Conservation (phyloP, 768 basidiomycete genomes). For the Filobasidium floriforme region DNA sequence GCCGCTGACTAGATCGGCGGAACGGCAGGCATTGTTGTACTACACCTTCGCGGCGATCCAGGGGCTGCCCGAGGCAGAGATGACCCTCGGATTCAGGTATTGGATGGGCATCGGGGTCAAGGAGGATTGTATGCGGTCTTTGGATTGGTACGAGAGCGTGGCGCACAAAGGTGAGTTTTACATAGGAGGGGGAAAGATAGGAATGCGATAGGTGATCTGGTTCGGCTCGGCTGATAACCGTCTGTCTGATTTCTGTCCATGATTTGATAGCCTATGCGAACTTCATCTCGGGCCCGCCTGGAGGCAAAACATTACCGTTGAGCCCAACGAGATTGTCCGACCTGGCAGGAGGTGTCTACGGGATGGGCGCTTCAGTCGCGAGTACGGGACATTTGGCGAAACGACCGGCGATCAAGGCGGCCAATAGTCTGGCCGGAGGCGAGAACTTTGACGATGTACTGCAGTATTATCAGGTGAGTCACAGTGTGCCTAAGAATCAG, state of each 20-base stretch:
- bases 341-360: conserved; percentile 84
- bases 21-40: conserved; percentile 62
- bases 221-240: not conserved
- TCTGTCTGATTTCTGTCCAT: not conserved
- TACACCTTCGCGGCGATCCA: conserved; percentile 90
- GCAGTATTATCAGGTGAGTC: conserved; percentile 72
- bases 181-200: not conserved
- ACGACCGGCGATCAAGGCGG: conserved; percentile 74
- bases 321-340: conserved; percentile 78
- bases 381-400: conserved; percentile 70
- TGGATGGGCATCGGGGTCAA: conserved; percentile 91
- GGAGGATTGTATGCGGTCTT: conserved; percentile 74
- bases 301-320: conserved; percentile 75
- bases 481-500: not conserved
- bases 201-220: too few species aligned
- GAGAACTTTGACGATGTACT: conserved; percentile 91
- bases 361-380: conserved; percentile 86
- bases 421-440: conserved; percentile 70
- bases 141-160: conserved; percentile 82
- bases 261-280: conserved; percentile 58
- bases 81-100: conserved; percentile 86
- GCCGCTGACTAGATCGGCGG: too few species aligned
- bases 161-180: conserved; percentile 64
- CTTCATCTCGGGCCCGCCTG: conserved; percentile 79
- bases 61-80: conserved; percentile 76